Base-by-base conservation (phyloP, 805 yeast species). In the Scheffersomyces amazonensis region DNA sequence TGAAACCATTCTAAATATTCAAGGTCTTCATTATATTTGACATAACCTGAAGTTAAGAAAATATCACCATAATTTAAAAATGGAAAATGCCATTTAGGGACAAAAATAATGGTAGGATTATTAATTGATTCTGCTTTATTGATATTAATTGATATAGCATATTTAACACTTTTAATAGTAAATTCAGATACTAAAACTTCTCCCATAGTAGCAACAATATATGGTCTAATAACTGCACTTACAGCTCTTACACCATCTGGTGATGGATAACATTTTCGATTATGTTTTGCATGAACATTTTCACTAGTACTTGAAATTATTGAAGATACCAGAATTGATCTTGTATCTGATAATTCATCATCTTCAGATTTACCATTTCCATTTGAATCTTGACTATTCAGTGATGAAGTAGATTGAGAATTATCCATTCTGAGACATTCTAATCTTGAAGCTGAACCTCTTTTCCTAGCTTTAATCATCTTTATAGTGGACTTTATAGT, bases 171-270 rank as follows among this genome's bases (percentile, higher is more conserved):
- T 31, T 61, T 60, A 35, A 85, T 48, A 42, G 85, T 81, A 56
- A 89, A 89, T 35, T 72, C 79, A 12, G 81, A 75, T 15, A 62
- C 58, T 5, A 53, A 53, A 11, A 84, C 71, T 1, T 50, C 49
- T 2, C 98, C 98, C 23, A 69, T 70, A 0, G 83, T 70, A 3
- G 81, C 75, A 1, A 80, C 56, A 1, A 89, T 82, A 46, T 73
- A 83, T 2, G 98, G 97, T 33, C 99, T 71, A 19, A 87, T 62
- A 1, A 86, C 76, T 0, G 96, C 88, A 35, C 75, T 76, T 1
- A 76, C 71, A 0, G 93, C 95, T 28, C 97, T 68, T 1, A 83
- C 73, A 1, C 96, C 96, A 36, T 73, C 73, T 1, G 71, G 71
- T 4, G 69, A 54, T 1, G 72, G 69, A 35, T 56, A 66, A 40